Base-by-base conservation (phyloP, 192 early-diverging fungal genomes). In the Oehlia diaphana region DNA sequence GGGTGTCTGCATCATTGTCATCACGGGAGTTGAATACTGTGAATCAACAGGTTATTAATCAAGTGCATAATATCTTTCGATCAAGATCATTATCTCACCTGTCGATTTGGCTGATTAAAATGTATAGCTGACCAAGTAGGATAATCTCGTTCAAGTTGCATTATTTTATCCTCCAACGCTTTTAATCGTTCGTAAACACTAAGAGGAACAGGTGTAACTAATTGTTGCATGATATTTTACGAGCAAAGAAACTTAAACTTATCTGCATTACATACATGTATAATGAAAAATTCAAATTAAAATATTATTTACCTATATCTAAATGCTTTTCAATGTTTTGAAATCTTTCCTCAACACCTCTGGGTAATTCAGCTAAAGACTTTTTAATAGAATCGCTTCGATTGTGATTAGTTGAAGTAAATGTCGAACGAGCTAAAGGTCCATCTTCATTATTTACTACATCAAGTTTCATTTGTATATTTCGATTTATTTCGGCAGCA, bases 121-220 rank as follows among this genome's bases (percentile, higher is more conserved):
- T 95, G 88, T 58, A 92, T 78, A 0, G 94, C 91, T 5, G 94
- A 88, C 94, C 94, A 95, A 7, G 89, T 83, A 16, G 95, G 95
- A 83, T 92, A 90, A 76, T 93, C 89, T 4, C 86, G 79, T 70
- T 96, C 95, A 23, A 96, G 77, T 65, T 89, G 84, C 77, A 94
- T 93, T 39, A 96, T 86, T 42, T 87, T 90, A 78, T 94, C 89
- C 80, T 96, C 95, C 31, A 96, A 80, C 26, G 92, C 90, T 72
- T 90, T 86, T 62, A 96, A 87, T 21, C 93, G 84, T n/a, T 87
- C 83, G 3, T 85, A 86, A 74, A 84, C 83, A 74, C 80, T 84
- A 23, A 87, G 76, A 0, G 78, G 83, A 42, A 82, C 82, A 5
- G 81, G 71, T 13, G 86, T 82, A 53, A 85, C 84, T 86, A n/a